Percentiles rank a stretch among this genome's conserved stretches.
These are phyloP conservation scores for Penicillium verhagenii DNA, from an alignment of 495 filamentous ascomycete genomes.

Conservation along the genomic window DNA sequence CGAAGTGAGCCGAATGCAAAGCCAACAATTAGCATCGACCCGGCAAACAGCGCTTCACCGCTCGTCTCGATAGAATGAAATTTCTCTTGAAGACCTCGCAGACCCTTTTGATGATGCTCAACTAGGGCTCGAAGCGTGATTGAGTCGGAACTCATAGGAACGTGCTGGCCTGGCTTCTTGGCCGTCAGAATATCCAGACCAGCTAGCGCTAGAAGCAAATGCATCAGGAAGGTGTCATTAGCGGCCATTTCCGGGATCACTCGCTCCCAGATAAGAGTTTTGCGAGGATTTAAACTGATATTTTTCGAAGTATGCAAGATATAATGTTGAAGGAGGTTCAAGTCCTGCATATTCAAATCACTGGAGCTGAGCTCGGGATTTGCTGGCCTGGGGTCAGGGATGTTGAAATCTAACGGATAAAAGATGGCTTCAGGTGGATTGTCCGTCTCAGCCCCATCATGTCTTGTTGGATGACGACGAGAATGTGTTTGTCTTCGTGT, in stretches of 20 bases:
- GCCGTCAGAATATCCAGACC: constrained; percentile 17
- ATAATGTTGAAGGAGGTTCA: constrained; percentile 21
- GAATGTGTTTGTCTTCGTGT: background rate
- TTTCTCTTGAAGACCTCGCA: constrained; percentile 21
- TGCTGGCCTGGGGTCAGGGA: background rate
- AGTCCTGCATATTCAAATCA: constrained; percentile 21
- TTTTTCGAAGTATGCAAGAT: constrained; percentile 23
- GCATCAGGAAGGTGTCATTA: constrained; percentile 13
- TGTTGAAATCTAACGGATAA: constrained; percentile 12
- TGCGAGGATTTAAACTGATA: constrained; percentile 14
- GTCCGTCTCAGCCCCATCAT: background rate
- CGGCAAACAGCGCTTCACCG: constrained; percentile 15
- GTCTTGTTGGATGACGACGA: background rate
- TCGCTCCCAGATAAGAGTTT: constrained; percentile 18
- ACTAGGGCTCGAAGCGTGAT: constrained; percentile 11
- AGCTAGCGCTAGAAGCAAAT: constrained; percentile 23
- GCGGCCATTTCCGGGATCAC: constrained; percentile 20
- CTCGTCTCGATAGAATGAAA: constrained; percentile 8
- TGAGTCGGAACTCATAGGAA: background rate
- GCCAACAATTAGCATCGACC: constrained; percentile 21
- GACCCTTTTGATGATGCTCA: constrained; percentile 27
- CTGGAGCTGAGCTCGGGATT: background rate
- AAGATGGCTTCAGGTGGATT: background rate
- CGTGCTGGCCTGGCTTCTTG: background rate
- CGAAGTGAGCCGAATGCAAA: constrained; percentile 27